phyloP scores from a whole-genome alignment of 2,329 filamentous ascomycete species.

The Emergomyces africanus region DNA sequence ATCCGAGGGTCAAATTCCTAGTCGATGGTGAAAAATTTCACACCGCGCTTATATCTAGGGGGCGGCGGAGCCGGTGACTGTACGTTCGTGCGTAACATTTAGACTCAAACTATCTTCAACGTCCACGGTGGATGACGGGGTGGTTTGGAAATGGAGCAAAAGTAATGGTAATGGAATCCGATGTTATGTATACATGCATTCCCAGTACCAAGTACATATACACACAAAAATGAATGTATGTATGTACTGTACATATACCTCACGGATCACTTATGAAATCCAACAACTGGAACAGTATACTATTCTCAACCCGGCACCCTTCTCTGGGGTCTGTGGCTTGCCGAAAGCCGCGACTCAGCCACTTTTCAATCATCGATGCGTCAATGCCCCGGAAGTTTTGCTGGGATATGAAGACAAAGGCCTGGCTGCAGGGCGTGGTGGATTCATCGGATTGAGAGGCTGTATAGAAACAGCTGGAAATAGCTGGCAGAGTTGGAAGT shows the following conservation, averaged over 20 bases:
- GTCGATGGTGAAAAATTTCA: background rate
- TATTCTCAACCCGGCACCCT: background rate
- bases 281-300: slow-evolving; percentile 1
- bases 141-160: background rate
- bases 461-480: background rate
- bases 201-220: too few relatives aligned
- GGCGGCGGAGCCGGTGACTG: background rate
- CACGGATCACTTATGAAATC: background rate
- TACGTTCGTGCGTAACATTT: background rate
- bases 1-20: background rate
- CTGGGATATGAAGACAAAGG: background rate
- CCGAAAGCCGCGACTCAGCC: background rate
- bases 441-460: background rate
- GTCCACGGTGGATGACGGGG: background rate
- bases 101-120: background rate
- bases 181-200: too few relatives aligned
- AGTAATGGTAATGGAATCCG: background rate
- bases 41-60: background rate
- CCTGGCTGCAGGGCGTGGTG: background rate
- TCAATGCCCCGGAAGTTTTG: background rate
- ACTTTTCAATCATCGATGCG: background rate
- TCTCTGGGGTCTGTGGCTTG: background rate
- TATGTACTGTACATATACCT: background rate
- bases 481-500: background rate
- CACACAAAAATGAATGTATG: too few relatives aligned